A percentile compares a stretch with the other conserved stretches of the same genome.
Evolutionary conservation across 2,329 filamentous ascomycete genomes (phyloP).

Genomic region (Teratosphaeria epicoccoides): DNA sequence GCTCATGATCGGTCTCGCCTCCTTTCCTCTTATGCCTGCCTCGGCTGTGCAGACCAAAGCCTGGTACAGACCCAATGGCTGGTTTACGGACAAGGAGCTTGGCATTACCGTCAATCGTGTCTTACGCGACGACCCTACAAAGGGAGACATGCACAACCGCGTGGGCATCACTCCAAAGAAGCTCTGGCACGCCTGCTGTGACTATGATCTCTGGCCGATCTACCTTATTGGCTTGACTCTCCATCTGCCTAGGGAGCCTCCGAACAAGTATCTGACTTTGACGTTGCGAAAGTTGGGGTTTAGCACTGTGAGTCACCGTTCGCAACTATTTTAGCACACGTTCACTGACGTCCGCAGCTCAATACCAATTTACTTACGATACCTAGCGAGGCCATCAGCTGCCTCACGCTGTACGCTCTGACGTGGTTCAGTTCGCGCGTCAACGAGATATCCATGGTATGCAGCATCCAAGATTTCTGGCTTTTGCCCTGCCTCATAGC

Average conservation of each 20-base stretch:
- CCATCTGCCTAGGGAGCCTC: slow-evolving; percentile 29
- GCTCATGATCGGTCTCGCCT: slow-evolving; percentile 25
- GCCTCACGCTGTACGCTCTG: slow-evolving; percentile 40
- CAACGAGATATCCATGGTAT: slow-evolving; percentile 43
- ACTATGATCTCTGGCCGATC: slow-evolving; percentile 50
- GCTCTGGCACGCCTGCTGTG: slow-evolving; percentile 40
- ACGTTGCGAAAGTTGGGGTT: slow-evolving; percentile 31
- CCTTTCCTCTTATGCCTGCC: slow-evolving; percentile 44
- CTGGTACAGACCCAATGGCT: slow-evolving; percentile 52
- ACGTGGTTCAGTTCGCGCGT: slow-evolving; percentile 41
- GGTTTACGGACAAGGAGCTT: slow-evolving; percentile 52
- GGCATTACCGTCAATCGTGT: slow-evolving; percentile 55
- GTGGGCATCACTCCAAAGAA: slow-evolving; percentile 40
- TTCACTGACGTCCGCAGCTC: slow-evolving; percentile 15
- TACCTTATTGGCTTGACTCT: slow-evolving; percentile 40
- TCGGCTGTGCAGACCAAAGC: slow-evolving; percentile 55
- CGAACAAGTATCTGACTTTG: slow-evolving; percentile 31
- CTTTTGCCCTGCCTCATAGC: slow-evolving; percentile 31
- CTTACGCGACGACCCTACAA: slow-evolving; percentile 51
- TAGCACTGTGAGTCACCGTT: slow-evolving; percentile 16
- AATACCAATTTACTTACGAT: slow-evolving; percentile 33
- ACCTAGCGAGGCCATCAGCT: slow-evolving; percentile 38
- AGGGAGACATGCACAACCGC: slow-evolving; percentile 52
- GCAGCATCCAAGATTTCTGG: slow-evolving; percentile 32
- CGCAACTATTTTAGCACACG: neutral